These are phyloP conservation scores for Agrocybe praecox DNA, from an alignment of 768 basidiomycete species.

Conservation along the genomic window DNA sequence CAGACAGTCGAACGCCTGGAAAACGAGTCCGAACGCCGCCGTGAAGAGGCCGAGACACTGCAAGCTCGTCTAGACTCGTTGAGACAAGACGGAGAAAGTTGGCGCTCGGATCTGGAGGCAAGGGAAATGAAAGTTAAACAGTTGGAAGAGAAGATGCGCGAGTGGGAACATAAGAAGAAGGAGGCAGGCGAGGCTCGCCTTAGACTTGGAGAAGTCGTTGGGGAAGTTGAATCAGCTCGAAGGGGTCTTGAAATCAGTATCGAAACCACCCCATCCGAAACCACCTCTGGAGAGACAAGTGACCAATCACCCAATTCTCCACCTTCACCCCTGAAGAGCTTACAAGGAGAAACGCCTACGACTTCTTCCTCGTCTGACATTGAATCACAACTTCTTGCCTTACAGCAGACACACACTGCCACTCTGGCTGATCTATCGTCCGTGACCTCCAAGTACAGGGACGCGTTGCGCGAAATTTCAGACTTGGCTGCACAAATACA, in stretches of 20 bases:
- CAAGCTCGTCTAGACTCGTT: constrained; percentile 72
- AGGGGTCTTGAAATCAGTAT: constrained; percentile 62
- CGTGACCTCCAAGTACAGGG: constrained; percentile 81
- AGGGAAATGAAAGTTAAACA: constrained; percentile 76
- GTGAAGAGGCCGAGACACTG: constrained; percentile 69
- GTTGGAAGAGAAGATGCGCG: constrained; percentile 77
- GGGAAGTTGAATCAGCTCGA: constrained; percentile 71
- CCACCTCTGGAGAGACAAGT: constrained; percentile 23
- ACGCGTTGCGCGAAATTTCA: constrained; percentile 90
- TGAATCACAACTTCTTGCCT: constrained; percentile 64
- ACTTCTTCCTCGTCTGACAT: constrained; percentile 37
- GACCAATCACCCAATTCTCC: constrained; percentile 19
- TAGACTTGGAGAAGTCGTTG: constrained; percentile 69
- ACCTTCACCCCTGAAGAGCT: constrained; percentile 23
- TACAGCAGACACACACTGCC: constrained; percentile 83
- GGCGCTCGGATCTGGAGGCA: constrained; percentile 83
- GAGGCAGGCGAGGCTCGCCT: constrained; percentile 67
- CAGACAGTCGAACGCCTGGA: constrained; percentile 78
- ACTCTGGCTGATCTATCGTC: constrained; percentile 80
- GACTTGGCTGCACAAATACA: constrained; percentile 90
- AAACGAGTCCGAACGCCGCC: constrained; percentile 71
- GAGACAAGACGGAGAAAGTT: constrained; percentile 74
- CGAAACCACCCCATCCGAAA: constrained; percentile 26
- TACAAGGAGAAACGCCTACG: constrained; percentile 14
- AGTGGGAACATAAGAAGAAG: constrained; percentile 74